A percentile compares a stretch with the other conserved stretches of the same genome.
Evolutionary conservation across 768 basidiomycete species (phyloP).

Genomic region (Lactarius sp.): DNA sequence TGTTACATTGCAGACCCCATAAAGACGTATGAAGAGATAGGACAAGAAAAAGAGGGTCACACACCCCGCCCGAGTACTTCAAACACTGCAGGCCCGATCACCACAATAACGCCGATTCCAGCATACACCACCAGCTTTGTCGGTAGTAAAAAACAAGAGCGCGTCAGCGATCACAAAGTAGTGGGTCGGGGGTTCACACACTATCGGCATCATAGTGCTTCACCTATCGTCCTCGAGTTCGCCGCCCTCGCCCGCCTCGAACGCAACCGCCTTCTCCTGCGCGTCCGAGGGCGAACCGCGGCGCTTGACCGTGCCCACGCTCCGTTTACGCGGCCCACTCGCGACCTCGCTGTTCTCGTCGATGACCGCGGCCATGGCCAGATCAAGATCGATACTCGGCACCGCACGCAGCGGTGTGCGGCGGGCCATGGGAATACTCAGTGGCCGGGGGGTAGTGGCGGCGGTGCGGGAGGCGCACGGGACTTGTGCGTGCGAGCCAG

Average conservation of each 20-base stretch:
- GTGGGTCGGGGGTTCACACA: constrained; percentile 33
- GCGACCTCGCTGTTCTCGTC: constrained; percentile 27
- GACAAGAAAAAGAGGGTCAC: not conserved
- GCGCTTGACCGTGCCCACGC: constrained; percentile 32
- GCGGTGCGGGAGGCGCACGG: constrained; percentile 71
- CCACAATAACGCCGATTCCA: constrained; percentile 61
- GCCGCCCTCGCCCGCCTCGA: constrained; percentile 25
- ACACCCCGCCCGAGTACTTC: constrained; percentile 67
- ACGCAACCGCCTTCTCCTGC: constrained; percentile 22
- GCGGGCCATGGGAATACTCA: constrained; percentile 70
- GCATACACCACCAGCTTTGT: too few relatives aligned
- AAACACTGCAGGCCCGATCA: constrained; percentile 62
- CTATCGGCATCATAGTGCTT: constrained; percentile 88
- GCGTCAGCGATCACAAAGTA: not conserved
- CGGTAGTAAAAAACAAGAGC: not conserved
- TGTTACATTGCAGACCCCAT: too few relatives aligned
- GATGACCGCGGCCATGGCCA: constrained; percentile 30
- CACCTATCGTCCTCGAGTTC: constrained; percentile 35
- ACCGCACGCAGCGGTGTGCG: constrained; percentile 64
- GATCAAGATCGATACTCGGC: constrained; percentile 73
- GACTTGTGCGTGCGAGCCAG: constrained; percentile 46
- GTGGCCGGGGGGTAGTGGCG: constrained; percentile 90
- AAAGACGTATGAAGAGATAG: too few relatives aligned
- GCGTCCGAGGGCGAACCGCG: constrained; percentile 10
- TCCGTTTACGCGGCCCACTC: constrained; percentile 39